Evolutionary conservation across 352 stramenopile genomes (phyloP).

Genomic region (Phytophthora nicotianae): DNA sequence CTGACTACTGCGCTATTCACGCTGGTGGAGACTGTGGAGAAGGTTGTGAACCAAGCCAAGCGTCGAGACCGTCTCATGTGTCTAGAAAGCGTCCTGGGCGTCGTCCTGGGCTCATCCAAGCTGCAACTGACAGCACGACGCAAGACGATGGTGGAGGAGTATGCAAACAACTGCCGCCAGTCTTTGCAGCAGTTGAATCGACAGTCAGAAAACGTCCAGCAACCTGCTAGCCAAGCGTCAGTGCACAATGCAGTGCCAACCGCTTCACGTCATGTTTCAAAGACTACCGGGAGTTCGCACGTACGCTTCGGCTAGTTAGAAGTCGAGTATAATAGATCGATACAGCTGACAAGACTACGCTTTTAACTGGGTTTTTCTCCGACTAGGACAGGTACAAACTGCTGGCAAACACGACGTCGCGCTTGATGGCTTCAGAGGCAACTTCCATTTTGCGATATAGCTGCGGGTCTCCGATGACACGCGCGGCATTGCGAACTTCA

Average conservation of each 20-base stretch:
- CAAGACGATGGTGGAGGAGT: conserved; percentile 46
- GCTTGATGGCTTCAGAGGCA: conserved; percentile 96
- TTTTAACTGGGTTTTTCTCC: background rate
- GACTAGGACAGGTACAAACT: conserved; percentile 92
- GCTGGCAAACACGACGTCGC: conserved; percentile 98
- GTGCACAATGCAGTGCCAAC: background rate
- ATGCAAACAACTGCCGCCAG: conserved; percentile 53
- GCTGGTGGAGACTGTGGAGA: conserved; percentile 50
- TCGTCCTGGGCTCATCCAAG: conserved; percentile 34
- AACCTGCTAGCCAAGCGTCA: background rate
- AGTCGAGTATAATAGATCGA: conserved; percentile 9
- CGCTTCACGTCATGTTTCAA: conserved; percentile 1
- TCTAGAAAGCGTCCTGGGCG: conserved; percentile 49
- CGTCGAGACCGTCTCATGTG: conserved; percentile 56
- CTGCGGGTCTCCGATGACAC: conserved; percentile 94
- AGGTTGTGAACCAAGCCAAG: conserved; percentile 38
- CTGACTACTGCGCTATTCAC: conserved; percentile 46
- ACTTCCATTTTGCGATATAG: conserved; percentile 98
- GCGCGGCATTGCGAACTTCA: conserved; percentile 96
- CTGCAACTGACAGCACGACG: conserved; percentile 34
- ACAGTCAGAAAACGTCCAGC: conserved; percentile 7
- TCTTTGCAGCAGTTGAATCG: conserved; percentile 38
- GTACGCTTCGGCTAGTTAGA: conserved; percentile 43
- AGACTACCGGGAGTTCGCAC: conserved; percentile 23
- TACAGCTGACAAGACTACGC: too few relatives aligned